Evolutionary conservation across 805 yeast genomes (phyloP).

Genomic region (Wickerhamiella musiphila): DNA sequence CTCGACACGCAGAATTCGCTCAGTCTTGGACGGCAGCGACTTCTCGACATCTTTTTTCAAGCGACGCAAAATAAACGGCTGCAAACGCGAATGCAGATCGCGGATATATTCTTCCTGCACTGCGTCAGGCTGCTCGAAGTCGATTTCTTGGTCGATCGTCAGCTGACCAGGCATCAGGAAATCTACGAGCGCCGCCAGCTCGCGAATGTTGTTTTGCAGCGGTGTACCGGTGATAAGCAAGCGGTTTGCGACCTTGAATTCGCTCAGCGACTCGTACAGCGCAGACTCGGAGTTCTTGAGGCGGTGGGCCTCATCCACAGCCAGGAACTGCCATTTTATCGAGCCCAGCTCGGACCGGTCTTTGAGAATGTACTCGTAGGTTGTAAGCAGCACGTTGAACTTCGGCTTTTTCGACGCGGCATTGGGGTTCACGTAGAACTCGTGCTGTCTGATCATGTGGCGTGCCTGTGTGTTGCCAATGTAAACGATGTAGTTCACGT

Average conservation of each 20-base stretch:
- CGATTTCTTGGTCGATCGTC: conserved; percentile 82
- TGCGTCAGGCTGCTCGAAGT: conserved; percentile 74
- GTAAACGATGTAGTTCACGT: conserved; percentile 78
- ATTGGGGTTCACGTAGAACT: conserved; percentile 47
- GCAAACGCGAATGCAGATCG: conserved; percentile 64
- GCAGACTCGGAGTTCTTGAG: conserved; percentile 89
- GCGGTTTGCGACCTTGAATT: conserved; percentile 70
- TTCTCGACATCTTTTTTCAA: conserved; percentile 95
- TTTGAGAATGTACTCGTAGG: conserved; percentile 89
- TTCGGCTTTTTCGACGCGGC: conserved; percentile 49
- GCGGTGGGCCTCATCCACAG: conserved; percentile 97
- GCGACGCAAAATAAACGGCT: conserved; percentile 84
- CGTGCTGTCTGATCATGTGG: conserved; percentile 64
- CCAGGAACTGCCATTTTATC: conserved; percentile 87
- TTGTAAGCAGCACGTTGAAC: conserved; percentile 81
- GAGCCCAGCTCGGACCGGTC: conserved; percentile 67
- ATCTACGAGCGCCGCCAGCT: conserved; percentile 84
- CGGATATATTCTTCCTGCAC: conserved; percentile 81
- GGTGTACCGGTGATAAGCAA: conserved; percentile 96
- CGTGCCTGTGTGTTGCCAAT: conserved; percentile 85
- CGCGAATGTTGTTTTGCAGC: conserved; percentile 85
- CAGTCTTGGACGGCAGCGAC: conserved; percentile 88
- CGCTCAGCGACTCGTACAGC: conserved; percentile 68
- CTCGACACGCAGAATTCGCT: conserved; percentile 87
- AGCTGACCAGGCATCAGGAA: conserved; percentile 93